Evolutionary conservation across 2,329 filamentous ascomycete species (phyloP), one percentile per base, ranked within the genome.

Genomic region (Fusarium mexicanum): DNA sequence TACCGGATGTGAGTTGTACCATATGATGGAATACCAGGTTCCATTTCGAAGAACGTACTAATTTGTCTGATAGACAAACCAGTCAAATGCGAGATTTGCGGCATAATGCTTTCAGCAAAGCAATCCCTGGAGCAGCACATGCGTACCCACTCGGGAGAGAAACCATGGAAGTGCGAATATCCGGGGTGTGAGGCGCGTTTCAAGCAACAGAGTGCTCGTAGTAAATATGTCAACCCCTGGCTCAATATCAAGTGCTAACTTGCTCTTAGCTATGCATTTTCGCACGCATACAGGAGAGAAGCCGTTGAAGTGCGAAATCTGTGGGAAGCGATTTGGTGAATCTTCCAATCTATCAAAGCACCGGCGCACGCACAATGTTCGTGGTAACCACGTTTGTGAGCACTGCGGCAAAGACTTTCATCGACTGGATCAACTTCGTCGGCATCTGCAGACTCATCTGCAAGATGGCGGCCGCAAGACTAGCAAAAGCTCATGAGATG

Each of bases 291-390:
- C 91, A 2, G 90, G 90, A 47, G 87, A 89, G 53, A 92, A 92
- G 77, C 90, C 90, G 1, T 81, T 92, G 1, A 81, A 84, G 50
- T 92, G 90, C 71, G 86, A 88, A 4, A 83, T 87, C 35, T 92
- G 91, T 73, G 85, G 84, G 51, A 90, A 89, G 76, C 82, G 81
- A 16, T 92, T 92, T 77, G 87, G 88, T 68, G 90, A 92, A 78
- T 92, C 90, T 0, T 92, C 90, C 8, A 92, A 92, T 75, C 82
- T 92, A 24, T 89, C 90, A 58, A 92, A 92, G 75, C 91, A 92
- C 77, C 86, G 88, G 57, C 89, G 90, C 71, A 92, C 87, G 13
- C 90, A 92, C 74, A 86, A 87, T 20, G 82, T 85, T 40, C 86
- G 86, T 63, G 87, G 87, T 11, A 83, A 84, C 41, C 87, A 87